Evolutionary conservation across 441 rosid genomes (phyloP), one percentile per base, ranked within the genome.

Genomic region (Monsonia emarginata): DNA sequence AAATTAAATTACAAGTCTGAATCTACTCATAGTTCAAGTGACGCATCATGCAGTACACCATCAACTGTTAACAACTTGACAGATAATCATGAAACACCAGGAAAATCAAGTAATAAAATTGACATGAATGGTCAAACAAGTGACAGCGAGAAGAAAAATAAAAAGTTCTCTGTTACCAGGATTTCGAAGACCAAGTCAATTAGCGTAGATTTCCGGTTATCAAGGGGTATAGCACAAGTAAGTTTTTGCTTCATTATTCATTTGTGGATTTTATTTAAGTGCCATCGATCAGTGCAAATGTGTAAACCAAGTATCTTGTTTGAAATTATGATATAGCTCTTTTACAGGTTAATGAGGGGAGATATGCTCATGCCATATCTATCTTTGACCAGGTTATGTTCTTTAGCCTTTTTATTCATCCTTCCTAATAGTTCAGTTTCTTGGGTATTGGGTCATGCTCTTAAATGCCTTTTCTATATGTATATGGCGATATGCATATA

Each of bases 181-280:
- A 73, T 86, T 71, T 85, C 96, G 64, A 90, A 85, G 79, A 75
- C 78, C 65, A 84, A 86, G 69, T 88, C 99, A 32, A 89, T 91
- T 72, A 94, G 88, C 68, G 88, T 94, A 69, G 97, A 91, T 82
- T 86, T 94, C 62, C 88, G 99, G 63, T 83, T 91, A 48, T 94
- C 99, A 70, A 85, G 95, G 83, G 99, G 99, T 72, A 94, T 91
- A 78, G 94, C 97, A 19, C 96, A 91, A 94, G 99, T 89, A 76
- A 42, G 64, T 57, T 65, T 36, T 31, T 5, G 22, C 66, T 63
- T 46, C 48, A 52, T 69, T 66, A 8, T 27, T 65, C 4, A 58
- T 56, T 66, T 38, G 46, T 68, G 28, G 56, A 63, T 58, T 75
- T 69, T 5, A 22, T 40, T 26, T 54, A 46, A 25, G 38, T 27